phyloP scores from a whole-genome alignment of 2,329 filamentous ascomycete species.

The Trichoderma sp. region DNA sequence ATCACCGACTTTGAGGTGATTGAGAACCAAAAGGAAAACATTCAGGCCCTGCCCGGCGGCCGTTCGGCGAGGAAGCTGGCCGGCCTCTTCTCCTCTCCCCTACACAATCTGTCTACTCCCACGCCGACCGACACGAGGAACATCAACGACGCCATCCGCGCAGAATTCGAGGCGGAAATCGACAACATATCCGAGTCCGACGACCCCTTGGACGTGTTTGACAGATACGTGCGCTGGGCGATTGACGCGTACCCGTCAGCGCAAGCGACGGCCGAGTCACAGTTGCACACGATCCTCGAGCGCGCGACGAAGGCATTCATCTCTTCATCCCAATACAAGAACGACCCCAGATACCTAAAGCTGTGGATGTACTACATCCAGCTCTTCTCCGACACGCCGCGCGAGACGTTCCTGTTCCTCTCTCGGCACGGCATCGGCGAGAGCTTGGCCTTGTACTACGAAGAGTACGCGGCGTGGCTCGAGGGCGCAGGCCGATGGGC shows the following conservation, averaged over 20 bases:
- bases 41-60: conserved; percentile 84
- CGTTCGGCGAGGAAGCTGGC: conserved; percentile 88
- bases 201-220: conserved; percentile 92
- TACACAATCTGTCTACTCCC: conserved; percentile 61
- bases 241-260: conserved; percentile 92
- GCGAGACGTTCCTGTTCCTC: conserved; percentile 90
- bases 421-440: conserved; percentile 88
- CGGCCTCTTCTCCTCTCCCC: conserved; percentile 71
- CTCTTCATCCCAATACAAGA: conserved; percentile 83
- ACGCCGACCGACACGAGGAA: conserved; percentile 74
- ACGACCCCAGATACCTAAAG: conserved; percentile 90
- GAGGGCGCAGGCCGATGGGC: conserved; percentile 81
- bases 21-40: conserved; percentile 97
- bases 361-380: conserved; percentile 94
- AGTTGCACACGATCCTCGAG: conserved; percentile 84
- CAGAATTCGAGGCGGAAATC: conserved; percentile 85
- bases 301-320: conserved; percentile 90
- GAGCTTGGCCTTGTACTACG: conserved; percentile 86
- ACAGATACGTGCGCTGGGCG: conserved; percentile 97
- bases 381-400: conserved; percentile 88
- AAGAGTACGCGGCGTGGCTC: conserved; percentile 93
- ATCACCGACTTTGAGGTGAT: conserved; percentile 84
- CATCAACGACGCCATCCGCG: conserved; percentile 75
- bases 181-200: conserved; percentile 80
- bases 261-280: conserved; percentile 88